A percentile compares a stretch with the other conserved stretches of the same genome.
Evolutionary conservation across 768 basidiomycete species (phyloP).

Genomic region (Russula abietina): DNA sequence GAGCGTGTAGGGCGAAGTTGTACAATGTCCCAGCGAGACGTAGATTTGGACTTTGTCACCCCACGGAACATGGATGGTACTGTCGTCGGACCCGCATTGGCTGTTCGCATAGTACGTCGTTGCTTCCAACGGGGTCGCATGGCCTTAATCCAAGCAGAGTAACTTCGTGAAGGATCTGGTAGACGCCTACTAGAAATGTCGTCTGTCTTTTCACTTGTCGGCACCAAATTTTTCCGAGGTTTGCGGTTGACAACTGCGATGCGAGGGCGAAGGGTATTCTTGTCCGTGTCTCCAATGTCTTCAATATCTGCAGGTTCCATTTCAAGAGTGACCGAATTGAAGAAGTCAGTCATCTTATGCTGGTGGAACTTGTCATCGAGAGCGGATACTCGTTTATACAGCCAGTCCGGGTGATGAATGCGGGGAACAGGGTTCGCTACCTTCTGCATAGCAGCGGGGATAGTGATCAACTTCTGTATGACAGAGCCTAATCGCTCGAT

Average conservation of each 20-base stretch:
- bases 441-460: constrained; percentile 97
- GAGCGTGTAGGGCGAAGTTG: constrained; percentile 77
- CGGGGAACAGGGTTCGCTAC: constrained; percentile 94
- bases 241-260: constrained; percentile 53
- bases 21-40: constrained; percentile 83
- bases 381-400: constrained; percentile 83
- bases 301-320: constrained; percentile 48
- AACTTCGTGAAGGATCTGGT: constrained; percentile 62
- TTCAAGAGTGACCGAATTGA: constrained; percentile 42
- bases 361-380: constrained; percentile 96
- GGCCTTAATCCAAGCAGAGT: constrained; percentile 69
- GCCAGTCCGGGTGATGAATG: constrained; percentile 95
- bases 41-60: constrained; percentile 49
- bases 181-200: constrained; percentile 33
- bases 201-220: constrained; percentile 37
- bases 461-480: constrained; percentile 98
- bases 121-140: constrained; percentile 76
- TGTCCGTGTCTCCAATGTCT: constrained; percentile 38
- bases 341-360: constrained; percentile 96
- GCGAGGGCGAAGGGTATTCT: constrained; percentile 34
- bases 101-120: constrained; percentile 42
- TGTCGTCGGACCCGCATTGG: constrained; percentile 34
- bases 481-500: constrained; percentile 96
- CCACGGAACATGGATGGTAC: constrained; percentile 73
- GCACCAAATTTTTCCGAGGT: constrained; percentile 34